Evolutionary conservation across 495 filamentous ascomycete species (phyloP).

Genomic region (Chlorociboria aeruginascens): DNA sequence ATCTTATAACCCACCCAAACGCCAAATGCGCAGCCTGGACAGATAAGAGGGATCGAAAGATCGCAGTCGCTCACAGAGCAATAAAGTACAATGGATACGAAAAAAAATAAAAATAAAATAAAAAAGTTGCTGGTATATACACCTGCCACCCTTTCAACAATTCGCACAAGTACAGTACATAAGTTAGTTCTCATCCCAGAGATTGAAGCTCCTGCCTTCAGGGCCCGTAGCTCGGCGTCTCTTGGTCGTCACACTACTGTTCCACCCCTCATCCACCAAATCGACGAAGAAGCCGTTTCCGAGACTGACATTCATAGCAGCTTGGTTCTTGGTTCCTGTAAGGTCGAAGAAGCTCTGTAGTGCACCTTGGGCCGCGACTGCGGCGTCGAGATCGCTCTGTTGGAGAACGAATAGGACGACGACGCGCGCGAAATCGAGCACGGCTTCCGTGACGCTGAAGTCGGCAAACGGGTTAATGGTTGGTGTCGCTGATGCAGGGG

Average conservation of each 20-base stretch:
- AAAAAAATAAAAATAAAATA: not conserved
- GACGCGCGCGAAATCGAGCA: constrained; percentile 55
- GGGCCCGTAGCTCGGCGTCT: not conserved
- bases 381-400: constrained; percentile 34
- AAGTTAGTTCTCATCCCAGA: too few relatives aligned
- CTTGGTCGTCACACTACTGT: not conserved
- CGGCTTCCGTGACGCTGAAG: constrained; percentile 33
- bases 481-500: not conserved
- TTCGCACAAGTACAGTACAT: too few relatives aligned
- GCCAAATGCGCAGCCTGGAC: too few relatives aligned
- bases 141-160: not conserved
- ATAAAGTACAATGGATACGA: not conserved
- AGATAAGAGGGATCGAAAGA: not conserved
- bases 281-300: constrained; percentile 33
- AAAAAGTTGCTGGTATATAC: not conserved
- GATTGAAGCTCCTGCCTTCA: not conserved
- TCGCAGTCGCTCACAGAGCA: not conserved
- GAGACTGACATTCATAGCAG: constrained; percentile 20
- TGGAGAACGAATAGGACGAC: constrained; percentile 53
- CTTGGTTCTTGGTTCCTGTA: constrained; percentile 30
- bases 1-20: too few relatives aligned
- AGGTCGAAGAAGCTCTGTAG: constrained; percentile 31
- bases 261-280: constrained; percentile 23
- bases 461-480: constrained; percentile 10
- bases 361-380: constrained; percentile 41